Conservation (phyloP, 1,284 basidiomycete species). For the Termitomyces sp. region DNA sequence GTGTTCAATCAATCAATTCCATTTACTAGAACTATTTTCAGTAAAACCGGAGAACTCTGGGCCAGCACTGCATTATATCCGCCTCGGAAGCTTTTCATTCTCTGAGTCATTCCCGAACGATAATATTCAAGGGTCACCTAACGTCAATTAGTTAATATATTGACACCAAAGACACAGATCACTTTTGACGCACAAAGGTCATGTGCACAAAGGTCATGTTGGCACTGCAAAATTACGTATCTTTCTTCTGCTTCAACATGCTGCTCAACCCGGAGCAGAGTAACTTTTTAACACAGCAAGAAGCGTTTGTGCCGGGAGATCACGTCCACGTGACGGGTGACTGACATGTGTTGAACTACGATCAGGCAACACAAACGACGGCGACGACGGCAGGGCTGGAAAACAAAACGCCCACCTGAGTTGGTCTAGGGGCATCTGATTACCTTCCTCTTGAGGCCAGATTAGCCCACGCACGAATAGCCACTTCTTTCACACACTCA, state of each 20-base stretch:
- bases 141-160: neutral
- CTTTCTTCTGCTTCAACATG: neutral
- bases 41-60: neutral
- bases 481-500: constrained; percentile 1
- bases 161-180: neutral
- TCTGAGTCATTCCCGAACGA: neutral
- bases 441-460: neutral
- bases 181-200: too few species aligned
- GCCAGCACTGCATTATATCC: neutral
- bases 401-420: neutral
- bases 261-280: neutral
- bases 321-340: neutral
- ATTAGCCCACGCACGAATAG: constrained; percentile 5
- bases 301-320: too few species aligned
- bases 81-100: neutral
- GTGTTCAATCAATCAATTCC: neutral
- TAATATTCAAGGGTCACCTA: neutral
- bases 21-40: neutral
- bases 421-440: neutral
- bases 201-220: neutral
- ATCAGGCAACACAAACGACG: neutral
- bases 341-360: neutral
- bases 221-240: neutral
- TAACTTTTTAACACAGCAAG: too few species aligned
- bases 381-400: neutral